These are phyloP conservation scores for Debaryomyces psychrophilus DNA, from an alignment of 1,139 yeast genomes.

Conservation along the genomic window DNA sequence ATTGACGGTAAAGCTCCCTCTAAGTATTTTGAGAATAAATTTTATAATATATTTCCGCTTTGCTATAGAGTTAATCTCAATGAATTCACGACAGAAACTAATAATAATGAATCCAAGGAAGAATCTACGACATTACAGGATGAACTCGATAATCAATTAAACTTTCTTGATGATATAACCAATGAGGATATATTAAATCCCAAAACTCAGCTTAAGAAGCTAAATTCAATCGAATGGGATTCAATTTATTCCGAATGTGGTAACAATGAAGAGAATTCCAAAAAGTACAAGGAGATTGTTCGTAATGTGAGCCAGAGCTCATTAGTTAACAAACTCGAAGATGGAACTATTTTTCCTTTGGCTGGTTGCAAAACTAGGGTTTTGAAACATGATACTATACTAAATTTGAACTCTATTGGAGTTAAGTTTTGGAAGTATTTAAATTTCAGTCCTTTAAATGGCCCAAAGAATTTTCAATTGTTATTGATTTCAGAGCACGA, in stretches of 20 bases:
- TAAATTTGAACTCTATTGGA: slow-evolving; percentile 42
- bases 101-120: slow-evolving; percentile 19
- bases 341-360: slow-evolving; percentile 3
- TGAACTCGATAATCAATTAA: slow-evolving; percentile 36
- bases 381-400: slow-evolving; percentile 29
- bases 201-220: slow-evolving; percentile 28
- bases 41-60: slow-evolving; percentile 35
- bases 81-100: slow-evolving; percentile 35
- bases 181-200: slow-evolving; percentile 35
- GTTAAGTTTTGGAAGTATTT: slow-evolving; percentile 58
- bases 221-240: slow-evolving; percentile 42
- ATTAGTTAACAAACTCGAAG: slow-evolving; percentile 14
- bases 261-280: slow-evolving; percentile 25
- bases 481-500: slow-evolving; percentile 47
- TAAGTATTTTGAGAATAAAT: slow-evolving; percentile 20
- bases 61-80: slow-evolving; percentile 36
- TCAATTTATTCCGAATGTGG: slow-evolving; percentile 24
- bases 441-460: slow-evolving; percentile 55
- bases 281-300: slow-evolving; percentile 26
- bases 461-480: slow-evolving; percentile 55
- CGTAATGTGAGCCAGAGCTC: slow-evolving; percentile 19
- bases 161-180: slow-evolving; percentile 44
- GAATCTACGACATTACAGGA: slow-evolving; percentile 13
- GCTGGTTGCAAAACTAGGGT: slow-evolving; percentile 31
- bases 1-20: slow-evolving; percentile 17